Percentiles rank a stretch among this genome's conserved stretches.
These are phyloP conservation scores for Ceratobasidium sp. DNA, from an alignment of 1,284 basidiomycete genomes.

Conservation along the genomic window DNA sequence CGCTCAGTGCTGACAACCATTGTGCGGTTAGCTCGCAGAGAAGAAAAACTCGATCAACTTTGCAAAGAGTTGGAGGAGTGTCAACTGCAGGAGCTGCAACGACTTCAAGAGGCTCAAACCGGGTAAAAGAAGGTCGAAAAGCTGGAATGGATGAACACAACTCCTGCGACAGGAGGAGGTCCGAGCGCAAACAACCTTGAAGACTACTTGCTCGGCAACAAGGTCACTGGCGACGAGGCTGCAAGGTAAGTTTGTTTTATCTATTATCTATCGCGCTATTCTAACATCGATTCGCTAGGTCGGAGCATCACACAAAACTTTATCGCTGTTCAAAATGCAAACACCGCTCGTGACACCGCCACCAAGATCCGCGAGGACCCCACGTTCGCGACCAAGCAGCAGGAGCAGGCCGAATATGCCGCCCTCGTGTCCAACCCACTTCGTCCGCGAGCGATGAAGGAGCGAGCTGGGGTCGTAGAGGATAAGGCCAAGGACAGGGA, in stretches of 20 bases:
- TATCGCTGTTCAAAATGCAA: constrained; percentile 93
- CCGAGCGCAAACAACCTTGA: constrained; percentile 93
- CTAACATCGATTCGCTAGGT: constrained; percentile 62
- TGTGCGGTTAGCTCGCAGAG: constrained; percentile 80
- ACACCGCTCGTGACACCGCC: constrained; percentile 88
- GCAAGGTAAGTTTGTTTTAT: constrained; percentile 69
- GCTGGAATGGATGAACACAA: constrained; percentile 99
- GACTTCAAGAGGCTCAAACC: constrained; percentile 92
- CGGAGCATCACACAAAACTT: constrained; percentile 89
- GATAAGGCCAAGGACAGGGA: constrained; percentile 71
- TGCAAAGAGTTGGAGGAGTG: constrained; percentile 97
- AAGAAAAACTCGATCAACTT: constrained; percentile 98
- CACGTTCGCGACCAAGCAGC: constrained; percentile 94
- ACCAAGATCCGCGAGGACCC: constrained; percentile 97
- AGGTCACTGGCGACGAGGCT: constrained; percentile 90
- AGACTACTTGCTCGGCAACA: constrained; percentile 98
- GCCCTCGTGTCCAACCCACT: constrained; percentile 92
- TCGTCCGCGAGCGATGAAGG: constrained; percentile 84
- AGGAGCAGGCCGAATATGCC: constrained; percentile 94
- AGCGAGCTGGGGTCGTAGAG: constrained; percentile 78
- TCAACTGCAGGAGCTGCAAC: constrained; percentile 96
- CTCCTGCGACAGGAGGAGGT: constrained; percentile 85
- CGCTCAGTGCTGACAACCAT: neutral
- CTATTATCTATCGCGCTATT: neutral
- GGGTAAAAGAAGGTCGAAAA: constrained; percentile 95